Evolutionary conservation across 169 alveolate genomes (phyloP), one percentile per base, ranked within the genome.

Genomic region (Babesia ovata): DNA sequence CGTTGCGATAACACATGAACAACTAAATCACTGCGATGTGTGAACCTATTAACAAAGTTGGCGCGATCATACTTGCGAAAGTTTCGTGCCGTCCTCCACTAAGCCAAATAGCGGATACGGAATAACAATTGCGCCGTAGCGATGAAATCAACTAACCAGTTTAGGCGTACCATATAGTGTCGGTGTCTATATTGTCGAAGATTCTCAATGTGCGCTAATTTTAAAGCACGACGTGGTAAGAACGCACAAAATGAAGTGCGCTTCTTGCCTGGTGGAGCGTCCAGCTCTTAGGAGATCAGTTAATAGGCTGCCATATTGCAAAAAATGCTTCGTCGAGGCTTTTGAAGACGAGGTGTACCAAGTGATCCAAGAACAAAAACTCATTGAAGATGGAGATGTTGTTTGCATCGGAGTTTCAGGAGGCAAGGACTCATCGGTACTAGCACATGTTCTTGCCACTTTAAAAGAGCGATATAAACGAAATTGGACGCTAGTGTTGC

Each of bases 401-500:
- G 95, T 98, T 22, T 98, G 98, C 13, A 92, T 98, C 29, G 98
- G 98, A 46, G 99, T 98, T 12, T 94, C 98, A 21, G 99, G 99
- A 36, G 99, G 99, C 7, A 98, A 98, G 86, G 99, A 98, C 70
- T 96, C 99, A 26, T 95, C 99, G 45, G 99, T 97, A 14, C 78
- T 98, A 54, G 95, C 97, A 10, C 98, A 98, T 84, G 97, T 96
- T 4, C 92, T 98, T 62, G 92, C 93, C 46, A 90, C 92, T 22
- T 89, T 98, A 33, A 97, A 97, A 74, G 93, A 89, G 69, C 86
- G 96, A 70, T 91, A 96, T 75, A 87, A 95, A 67, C 94, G 96
- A 73, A 98, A 98, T 16, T 83, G 97, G 70, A 87, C 94, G 42
- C 84, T 98, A 58, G 91, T 86, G 81, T 88, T 98, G 29, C 91